Base-by-base conservation (phyloP, 306 rosid genomes). In the Hippophae tibetana region DNA sequence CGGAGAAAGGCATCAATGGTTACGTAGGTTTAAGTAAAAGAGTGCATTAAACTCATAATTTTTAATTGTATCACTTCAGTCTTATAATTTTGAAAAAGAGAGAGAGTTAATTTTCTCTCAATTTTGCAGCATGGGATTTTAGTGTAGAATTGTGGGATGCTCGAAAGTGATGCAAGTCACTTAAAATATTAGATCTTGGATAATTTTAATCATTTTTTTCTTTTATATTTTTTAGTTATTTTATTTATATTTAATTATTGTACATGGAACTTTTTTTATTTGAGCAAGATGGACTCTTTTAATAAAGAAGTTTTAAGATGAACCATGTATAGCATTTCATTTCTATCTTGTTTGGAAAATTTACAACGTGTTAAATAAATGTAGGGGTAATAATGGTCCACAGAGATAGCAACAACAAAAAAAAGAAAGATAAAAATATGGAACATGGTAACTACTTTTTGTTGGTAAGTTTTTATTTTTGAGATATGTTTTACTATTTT, bases 201-300 rank as follows among this genome's bases (percentile, higher is more conserved):
- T 27, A 40, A 57, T 18, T 9, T 57, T 46, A 9, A 50, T 64
- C 53, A 14, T 58, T 50, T 66, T 18, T 57, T 40, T 41, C 48
- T 45, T 60, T 31, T 10, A 26, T 43, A 25, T 46, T 45, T 47
- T 6, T 6, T 18, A 62, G 78, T 8, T 42, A 23, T 67, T 56
- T 73, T 60, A 44, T 73, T 67, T 61, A n/a, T 45, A 47, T 57
- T 44, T 56, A 54, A 61, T 66, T 56, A 73, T 61, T 73, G 73
- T 67, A 67, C 56, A 52, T 13, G 23, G 25, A 56, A 57, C 49
- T 62, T 43, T 55, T 13, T 59, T 47, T 60, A 48, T 45, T 58
- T 1, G 23, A 18, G 1, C 57, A 51, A 14, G 64, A 44, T 49
- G 59, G 59, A 45, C 48, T 31, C 52, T 60, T 6, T 18, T 18